Percentiles rank a stretch among this genome's conserved stretches.
phyloP scores from a whole-genome alignment of 2,329 filamentous ascomycete species.

The Paracorniculantispora psalliotae region DNA sequence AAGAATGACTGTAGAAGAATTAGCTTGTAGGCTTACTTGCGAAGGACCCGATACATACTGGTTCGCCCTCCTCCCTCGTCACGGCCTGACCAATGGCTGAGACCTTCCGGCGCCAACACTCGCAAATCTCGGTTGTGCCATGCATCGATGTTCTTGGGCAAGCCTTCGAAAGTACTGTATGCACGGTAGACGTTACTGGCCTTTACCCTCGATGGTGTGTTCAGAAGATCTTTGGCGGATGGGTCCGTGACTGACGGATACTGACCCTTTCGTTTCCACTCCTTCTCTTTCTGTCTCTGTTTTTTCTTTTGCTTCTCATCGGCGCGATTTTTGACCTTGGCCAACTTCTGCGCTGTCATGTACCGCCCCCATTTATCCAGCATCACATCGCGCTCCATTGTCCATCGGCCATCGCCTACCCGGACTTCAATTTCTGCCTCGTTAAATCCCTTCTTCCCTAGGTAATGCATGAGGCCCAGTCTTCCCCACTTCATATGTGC shows the following conservation, averaged over 20 bases:
- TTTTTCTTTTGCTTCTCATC: slow-evolving; percentile 2
- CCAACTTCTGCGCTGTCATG: slow-evolving; percentile 18
- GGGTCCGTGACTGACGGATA: neutral
- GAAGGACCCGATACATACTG: slow-evolving; percentile 12
- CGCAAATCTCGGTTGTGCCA: slow-evolving; percentile 25
- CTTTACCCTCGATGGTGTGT: slow-evolving; percentile 17
- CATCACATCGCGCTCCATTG: slow-evolving; percentile 19
- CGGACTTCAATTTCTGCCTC: slow-evolving; percentile 22
- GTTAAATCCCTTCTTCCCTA: slow-evolving; percentile 22
- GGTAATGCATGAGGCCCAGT: slow-evolving; percentile 20
- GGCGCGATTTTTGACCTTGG: slow-evolving; percentile 4
- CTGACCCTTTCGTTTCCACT: slow-evolving; percentile 9
- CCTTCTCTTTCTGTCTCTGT: slow-evolving; percentile 3
- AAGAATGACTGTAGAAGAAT: slow-evolving; percentile 18
- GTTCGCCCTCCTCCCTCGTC: slow-evolving; percentile 20
- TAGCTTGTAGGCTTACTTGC: neutral
- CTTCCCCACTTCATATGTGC: slow-evolving; percentile 21
- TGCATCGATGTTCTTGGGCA: slow-evolving; percentile 19
- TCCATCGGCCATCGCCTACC: slow-evolving; percentile 21
- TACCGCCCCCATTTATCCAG: slow-evolving; percentile 20
- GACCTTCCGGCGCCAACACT: slow-evolving; percentile 24
- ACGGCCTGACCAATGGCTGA: slow-evolving; percentile 21
- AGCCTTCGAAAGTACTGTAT: slow-evolving; percentile 23
- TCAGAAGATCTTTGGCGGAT: neutral
- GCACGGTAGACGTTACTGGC: slow-evolving; percentile 24